Conservation (phyloP, 2,329 filamentous ascomycete genomes). For the Claviceps digitariae region DNA sequence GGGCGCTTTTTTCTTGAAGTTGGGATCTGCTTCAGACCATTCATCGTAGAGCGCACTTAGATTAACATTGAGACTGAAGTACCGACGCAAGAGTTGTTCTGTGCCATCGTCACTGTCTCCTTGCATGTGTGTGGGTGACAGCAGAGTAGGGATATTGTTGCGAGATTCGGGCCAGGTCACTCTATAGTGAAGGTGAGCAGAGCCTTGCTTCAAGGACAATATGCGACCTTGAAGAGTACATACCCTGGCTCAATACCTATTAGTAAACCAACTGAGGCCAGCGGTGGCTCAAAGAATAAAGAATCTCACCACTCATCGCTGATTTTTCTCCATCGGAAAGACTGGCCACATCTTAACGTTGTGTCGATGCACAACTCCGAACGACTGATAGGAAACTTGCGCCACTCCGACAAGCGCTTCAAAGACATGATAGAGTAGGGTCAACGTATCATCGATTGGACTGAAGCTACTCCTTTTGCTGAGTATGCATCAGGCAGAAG, state of each 20-base stretch:
- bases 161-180: constrained; percentile 41
- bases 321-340: constrained; percentile 86
- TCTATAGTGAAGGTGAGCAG: constrained; percentile 65
- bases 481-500: not conserved
- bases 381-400: constrained; percentile 68
- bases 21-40: constrained; percentile 75
- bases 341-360: constrained; percentile 86
- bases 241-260: constrained; percentile 34
- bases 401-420: constrained; percentile 60
- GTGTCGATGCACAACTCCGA: constrained; percentile 90
- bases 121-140: constrained; percentile 2
- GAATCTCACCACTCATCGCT: constrained; percentile 62
- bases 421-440: constrained; percentile 19
- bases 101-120: constrained; percentile 47
- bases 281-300: not conserved
- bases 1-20: constrained; percentile 78
- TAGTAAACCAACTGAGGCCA: not conserved
- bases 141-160: constrained; percentile 7
- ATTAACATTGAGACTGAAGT: constrained; percentile 76
- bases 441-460: too few relatives aligned
- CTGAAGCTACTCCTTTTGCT: not conserved
- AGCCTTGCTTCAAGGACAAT: constrained; percentile 72
- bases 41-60: constrained; percentile 64
- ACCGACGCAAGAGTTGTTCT: constrained; percentile 60
- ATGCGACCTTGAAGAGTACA: constrained; percentile 79